These are phyloP conservation scores for Metarhizium rileyi DNA, from an alignment of 2,329 filamentous ascomycete genomes.

Conservation along the genomic window DNA sequence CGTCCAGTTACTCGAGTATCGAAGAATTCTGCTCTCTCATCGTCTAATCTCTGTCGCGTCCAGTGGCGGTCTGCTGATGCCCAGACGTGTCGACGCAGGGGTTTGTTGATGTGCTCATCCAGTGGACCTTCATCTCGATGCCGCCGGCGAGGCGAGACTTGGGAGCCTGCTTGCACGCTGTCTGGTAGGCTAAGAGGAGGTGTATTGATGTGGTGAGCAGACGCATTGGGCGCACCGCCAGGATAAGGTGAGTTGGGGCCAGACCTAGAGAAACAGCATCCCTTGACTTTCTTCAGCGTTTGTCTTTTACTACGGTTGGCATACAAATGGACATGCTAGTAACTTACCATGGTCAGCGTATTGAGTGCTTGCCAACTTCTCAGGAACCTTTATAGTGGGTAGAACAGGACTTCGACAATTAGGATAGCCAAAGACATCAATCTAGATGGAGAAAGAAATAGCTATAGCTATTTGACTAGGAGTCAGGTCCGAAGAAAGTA, in stretches of 20 bases:
- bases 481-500: background rate
- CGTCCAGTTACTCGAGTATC: constrained; percentile 77
- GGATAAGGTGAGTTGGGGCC: constrained; percentile 46
- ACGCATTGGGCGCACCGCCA: constrained; percentile 37
- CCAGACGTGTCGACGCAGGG: constrained; percentile 58
- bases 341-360: constrained; percentile 1
- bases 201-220: constrained; percentile 44
- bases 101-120: constrained; percentile 59
- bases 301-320: background rate
- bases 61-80: constrained; percentile 52
- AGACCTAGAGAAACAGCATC: constrained; percentile 48
- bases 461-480: background rate
- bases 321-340: background rate
- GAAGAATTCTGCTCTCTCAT: constrained; percentile 76
- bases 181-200: constrained; percentile 24
- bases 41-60: constrained; percentile 59
- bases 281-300: constrained; percentile 30
- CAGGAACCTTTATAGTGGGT: background rate
- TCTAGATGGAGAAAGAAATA: background rate
- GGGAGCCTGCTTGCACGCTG: constrained; percentile 14
- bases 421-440: background rate
- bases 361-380: background rate
- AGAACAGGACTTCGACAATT: background rate
- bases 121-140: constrained; percentile 33
- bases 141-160: constrained; percentile 18